Base-by-base conservation (phyloP, 768 basidiomycete genomes). In the Lyophyllum semitale region DNA sequence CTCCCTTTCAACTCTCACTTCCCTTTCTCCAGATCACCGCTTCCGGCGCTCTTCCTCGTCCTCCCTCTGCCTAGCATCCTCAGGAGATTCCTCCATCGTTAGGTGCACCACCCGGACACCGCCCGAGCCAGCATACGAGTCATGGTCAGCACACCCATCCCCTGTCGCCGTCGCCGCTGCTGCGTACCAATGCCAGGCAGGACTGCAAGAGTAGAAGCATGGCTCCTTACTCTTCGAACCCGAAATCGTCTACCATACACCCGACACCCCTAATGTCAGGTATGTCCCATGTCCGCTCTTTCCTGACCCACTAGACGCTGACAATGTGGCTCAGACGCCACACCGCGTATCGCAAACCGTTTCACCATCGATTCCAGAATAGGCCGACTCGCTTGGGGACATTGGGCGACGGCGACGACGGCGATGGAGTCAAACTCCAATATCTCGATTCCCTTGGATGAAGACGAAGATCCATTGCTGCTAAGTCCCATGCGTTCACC, bases 211-310 rank as follows among this genome's bases (percentile, higher is more conserved):
- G n/a, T n/a, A n/a, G n/a, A n/a, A n/a, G 80, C 87, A 90, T 87
- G 89, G 90, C 79, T 87, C 88, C 73, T 82, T 91, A 57, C 83
- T 91, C 68, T 92, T 92, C 72, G 89, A 91, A 78, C 90, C 90
- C 58, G 85, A 88, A 78, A 87, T 90, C 73, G 89, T 90, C 72
- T 84, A 91, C 74, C 90, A 90, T 72, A 92, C 91, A 92, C 84
- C 17, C 44, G 17, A 29, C 44, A 17, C n/a, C n/a, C 25, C 6
- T 17, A 3, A 17, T 5, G 3, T 29, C 12, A 41, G 29, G 50
- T 51, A 51, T 22, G 25, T 40, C 37, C n/a, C 17, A 4, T 18
- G 27, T 22, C 8, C 25, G n/a, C n/a, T 18, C 27, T 42, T 17
- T 4, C 32, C 18, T n/a, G 30, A 15, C 20, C 29, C 22, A 1